Conservation (phyloP, 805 yeast species). For the Saccharomycopsis sp. region DNA sequence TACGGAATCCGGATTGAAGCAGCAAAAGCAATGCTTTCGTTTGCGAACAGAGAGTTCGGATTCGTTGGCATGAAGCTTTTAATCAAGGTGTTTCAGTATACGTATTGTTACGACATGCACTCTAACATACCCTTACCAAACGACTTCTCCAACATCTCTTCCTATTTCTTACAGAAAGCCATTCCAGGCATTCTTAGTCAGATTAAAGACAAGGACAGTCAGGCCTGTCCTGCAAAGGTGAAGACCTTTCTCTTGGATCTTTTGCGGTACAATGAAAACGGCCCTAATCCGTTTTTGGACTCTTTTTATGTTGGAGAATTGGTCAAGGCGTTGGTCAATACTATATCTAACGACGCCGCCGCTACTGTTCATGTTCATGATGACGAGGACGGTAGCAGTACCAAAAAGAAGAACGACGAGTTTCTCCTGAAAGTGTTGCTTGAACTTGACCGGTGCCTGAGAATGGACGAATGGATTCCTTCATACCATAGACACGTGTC, state of each 20-base stretch:
- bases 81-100: conserved; percentile 55
- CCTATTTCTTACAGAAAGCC: conserved; percentile 62
- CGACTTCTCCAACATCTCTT: conserved; percentile 66
- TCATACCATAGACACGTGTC: conserved; percentile 56
- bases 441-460: conserved; percentile 68
- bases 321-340: conserved; percentile 44
- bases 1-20: conserved; percentile 89
- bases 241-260: conserved; percentile 61
- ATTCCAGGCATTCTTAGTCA: conserved; percentile 56
- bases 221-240: conserved; percentile 49
- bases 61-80: conserved; percentile 71
- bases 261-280: conserved; percentile 78
- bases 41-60: conserved; percentile 53
- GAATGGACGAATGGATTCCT: conserved; percentile 84
- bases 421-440: conserved; percentile 44
- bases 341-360: conserved; percentile 30
- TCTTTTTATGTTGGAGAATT: conserved; percentile 56
- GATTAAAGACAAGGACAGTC: conserved; percentile 57
- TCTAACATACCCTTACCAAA: conserved; percentile 70
- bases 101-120: conserved; percentile 72
- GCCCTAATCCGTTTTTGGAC: conserved; percentile 72
- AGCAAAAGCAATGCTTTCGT: conserved; percentile 65
- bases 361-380: conserved; percentile 18
- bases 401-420: no score
- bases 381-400: conserved; percentile 28